Evolutionary conservation across 345 rosid species (phyloP), one percentile per base, ranked within the genome.

Genomic region (Eucalyptus globulus): DNA sequence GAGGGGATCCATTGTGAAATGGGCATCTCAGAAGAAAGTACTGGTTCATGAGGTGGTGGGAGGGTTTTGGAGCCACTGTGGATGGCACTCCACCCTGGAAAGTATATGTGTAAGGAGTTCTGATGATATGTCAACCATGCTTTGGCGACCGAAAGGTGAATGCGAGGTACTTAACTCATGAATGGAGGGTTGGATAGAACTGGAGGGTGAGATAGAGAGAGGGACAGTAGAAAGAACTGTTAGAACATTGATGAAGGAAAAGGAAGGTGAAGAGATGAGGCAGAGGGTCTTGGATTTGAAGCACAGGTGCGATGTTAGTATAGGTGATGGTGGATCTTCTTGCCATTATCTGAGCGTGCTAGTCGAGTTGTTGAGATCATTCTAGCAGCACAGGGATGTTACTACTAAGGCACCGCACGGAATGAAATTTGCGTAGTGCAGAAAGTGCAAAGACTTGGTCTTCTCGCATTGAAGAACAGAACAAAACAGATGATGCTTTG

Each of bases 1-100:
- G 49, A 90, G 89, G 60, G 93, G 94, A 16, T 92, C 87, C 89
- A 90, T 92, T 21, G 94, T 93, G 44, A 92, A 92, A 72, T 94
- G 95, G 94, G 94, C 94, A 8, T 94, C 95, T 6, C 94, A 91
- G 27, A 92, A 80, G 87, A 90, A 91, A 50, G 94, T 95, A 29
- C n/a, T 93, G 87, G 88, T 86, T 31, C 95, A 94, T 88, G 80
- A 67, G 2, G 93, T 93, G 6, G 89, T 92, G 24, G 92, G 91
- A 51, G 93, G 90, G 19, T 94, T 95, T 87, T 92, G 92, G 94
- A 93, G 90, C 87, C 94, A 93, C 14, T 92, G 92, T 51, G 95
- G 96, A 58, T 93, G 94, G 94, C 94, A 95, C 89, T 93, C 94
- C 6, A 93, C 93, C 2, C 72, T 95, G 43, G 95, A 93, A 31